A percentile compares a stretch with the other conserved stretches of the same genome.
These are phyloP conservation scores for Irpex rosettiformis DNA, from an alignment of 1,284 basidiomycete species.

Conservation along the genomic window DNA sequence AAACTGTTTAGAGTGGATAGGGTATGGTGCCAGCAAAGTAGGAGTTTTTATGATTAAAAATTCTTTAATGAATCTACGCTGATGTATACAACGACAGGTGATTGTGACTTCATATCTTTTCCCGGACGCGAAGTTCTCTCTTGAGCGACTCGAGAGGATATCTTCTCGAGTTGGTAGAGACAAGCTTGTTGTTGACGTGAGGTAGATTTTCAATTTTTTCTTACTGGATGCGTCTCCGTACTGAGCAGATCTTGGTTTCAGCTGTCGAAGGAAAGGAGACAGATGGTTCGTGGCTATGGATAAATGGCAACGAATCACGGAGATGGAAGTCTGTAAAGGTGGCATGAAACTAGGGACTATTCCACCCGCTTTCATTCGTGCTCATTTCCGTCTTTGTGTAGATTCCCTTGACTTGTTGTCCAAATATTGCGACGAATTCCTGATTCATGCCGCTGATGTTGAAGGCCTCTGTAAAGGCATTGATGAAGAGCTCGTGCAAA, in stretches of 20 bases:
- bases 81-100: conserved; percentile 48
- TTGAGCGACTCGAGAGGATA: conserved; percentile 67
- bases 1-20: conserved; percentile 86
- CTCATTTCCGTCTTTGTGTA: conserved; percentile 26
- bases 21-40: conserved; percentile 91
- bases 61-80: neutral
- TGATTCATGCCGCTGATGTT: conserved; percentile 97
- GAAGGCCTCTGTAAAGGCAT: conserved; percentile 98
- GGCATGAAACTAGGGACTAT: neutral
- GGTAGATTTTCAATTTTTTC: conserved; percentile 47
- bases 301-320: conserved; percentile 96
- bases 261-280: conserved; percentile 77
- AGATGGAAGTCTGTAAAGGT: conserved; percentile 90
- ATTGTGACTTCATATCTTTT: conserved; percentile 98
- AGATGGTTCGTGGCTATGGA: conserved; percentile 98
- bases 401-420: conserved; percentile 71
- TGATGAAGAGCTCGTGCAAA: conserved; percentile 84
- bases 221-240: neutral
- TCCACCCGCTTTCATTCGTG: neutral
- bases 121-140: conserved; percentile 75
- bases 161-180: conserved; percentile 77
- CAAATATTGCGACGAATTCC: conserved; percentile 85
- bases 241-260: conserved; percentile 27
- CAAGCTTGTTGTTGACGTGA: conserved; percentile 92
- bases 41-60: neutral